Percentiles rank a stretch among this genome's conserved stretches.
phyloP scores from a whole-genome alignment of 2,329 filamentous ascomycete genomes.

The Ophiocordyceps robertsii region DNA sequence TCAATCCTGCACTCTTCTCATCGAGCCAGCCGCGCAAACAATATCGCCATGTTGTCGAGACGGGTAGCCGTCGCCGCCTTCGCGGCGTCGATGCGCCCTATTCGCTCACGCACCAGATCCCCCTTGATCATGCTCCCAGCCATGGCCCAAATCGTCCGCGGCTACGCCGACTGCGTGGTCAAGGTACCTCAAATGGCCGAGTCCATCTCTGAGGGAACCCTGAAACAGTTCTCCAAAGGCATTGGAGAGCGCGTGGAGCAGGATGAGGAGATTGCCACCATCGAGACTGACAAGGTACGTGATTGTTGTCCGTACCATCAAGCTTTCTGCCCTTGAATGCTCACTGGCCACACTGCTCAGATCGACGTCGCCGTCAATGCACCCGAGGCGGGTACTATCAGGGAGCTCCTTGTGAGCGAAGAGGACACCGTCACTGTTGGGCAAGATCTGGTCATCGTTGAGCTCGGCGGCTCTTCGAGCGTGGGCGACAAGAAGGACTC shows the following conservation, averaged over 20 bases:
- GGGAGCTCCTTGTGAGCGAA: slow-evolving; percentile 80
- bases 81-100: slow-evolving; percentile 27
- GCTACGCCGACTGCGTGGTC: slow-evolving; percentile 68
- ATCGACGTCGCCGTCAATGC: slow-evolving; percentile 97
- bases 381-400: slow-evolving; percentile 78
- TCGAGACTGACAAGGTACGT: slow-evolving; percentile 92
- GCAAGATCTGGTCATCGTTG: slow-evolving; percentile 78
- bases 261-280: slow-evolving; percentile 96
- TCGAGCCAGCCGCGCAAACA: not conserved
- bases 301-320: not conserved
- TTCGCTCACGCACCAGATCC: slow-evolving; percentile 10
- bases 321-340: not conserved
- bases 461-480: slow-evolving; percentile 51
- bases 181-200: slow-evolving; percentile 98
- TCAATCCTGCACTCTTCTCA: not conserved
- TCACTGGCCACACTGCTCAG: slow-evolving; percentile 26
- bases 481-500: slow-evolving; percentile 23
- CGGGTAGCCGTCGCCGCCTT: slow-evolving; percentile 28
- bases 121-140: slow-evolving; percentile 28
- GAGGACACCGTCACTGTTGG: slow-evolving; percentile 93
- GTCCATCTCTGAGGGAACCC: slow-evolving; percentile 91
- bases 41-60: slow-evolving; percentile 28
- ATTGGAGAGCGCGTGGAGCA: slow-evolving; percentile 88
- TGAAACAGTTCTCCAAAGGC: slow-evolving; percentile 90
- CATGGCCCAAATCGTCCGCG: slow-evolving; percentile 43